Evolutionary conservation across 495 filamentous ascomycete species (phyloP), one percentile per base, ranked within the genome.

Genomic region (Tuber microsphaerosporum): DNA sequence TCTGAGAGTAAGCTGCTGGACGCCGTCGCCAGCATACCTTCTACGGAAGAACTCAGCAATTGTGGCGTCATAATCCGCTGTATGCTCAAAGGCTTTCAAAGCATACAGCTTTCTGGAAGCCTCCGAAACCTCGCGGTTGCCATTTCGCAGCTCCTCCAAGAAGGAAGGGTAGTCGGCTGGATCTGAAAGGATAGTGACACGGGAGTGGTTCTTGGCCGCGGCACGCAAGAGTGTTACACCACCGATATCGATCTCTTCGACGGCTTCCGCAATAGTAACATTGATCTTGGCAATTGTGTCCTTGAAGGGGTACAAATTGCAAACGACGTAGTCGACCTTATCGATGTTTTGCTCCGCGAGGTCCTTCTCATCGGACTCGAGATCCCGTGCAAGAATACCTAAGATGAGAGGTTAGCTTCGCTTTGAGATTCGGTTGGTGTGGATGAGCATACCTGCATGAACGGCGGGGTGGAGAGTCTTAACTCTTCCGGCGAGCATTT

Each of bases 251-350:
- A 99, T 94, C 86, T 98, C 95, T 85, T 99, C 95, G 34, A 99
- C 94, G 70, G 95, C 95, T 85, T 99, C 95, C 37, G 91, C 88
- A 76, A 99, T 91, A 71, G 94, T 97, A 79, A 98, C 96, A 82
- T 97, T 97, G 86, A 95, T 90, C 87, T 97, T 96, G 75, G 94
- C 91, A 75, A 98, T 89, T 70, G 96, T 97, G 82, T 97, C 93
- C 87, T 97, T 97, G 89, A 99, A 98, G 19, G 94, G 94, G 84
- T 97, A 98, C 39, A 99, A 87, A 86, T 99, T 99, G 91, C 95
- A 98, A 82, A 98, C 91, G 76, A 98, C 94, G 82, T 91, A 99
- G 88, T 98, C 94, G 69, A 99, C 93, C 87, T 97, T 98, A 85
- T 91, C 87, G 82, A 99, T 99, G 85, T 93, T 97, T 86, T 97